Evolutionary conservation across 805 yeast genomes (phyloP).

Genomic region (Huiozyma naganishii): DNA sequence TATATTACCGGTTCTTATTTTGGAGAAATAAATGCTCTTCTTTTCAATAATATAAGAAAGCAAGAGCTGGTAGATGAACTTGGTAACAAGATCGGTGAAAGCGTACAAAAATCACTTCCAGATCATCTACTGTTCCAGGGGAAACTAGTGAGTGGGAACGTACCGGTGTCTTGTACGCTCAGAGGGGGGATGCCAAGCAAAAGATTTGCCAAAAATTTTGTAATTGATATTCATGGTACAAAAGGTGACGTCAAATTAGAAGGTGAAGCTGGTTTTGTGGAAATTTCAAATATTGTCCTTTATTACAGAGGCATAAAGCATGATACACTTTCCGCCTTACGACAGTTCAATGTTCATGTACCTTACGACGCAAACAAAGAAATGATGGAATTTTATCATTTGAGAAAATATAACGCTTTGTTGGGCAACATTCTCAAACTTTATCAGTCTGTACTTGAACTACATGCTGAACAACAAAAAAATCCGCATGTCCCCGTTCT

Average conservation of each 20-base stretch:
- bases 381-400: slow-evolving; percentile 15
- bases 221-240: slow-evolving; percentile 17
- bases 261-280: slow-evolving; percentile 18
- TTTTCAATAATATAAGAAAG: slow-evolving; percentile 12
- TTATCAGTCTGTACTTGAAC: slow-evolving; percentile 12
- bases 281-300: slow-evolving; percentile 13
- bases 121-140: slow-evolving; percentile 18
- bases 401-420: slow-evolving; percentile 14
- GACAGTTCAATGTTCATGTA: neutral
- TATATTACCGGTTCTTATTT: slow-evolving; percentile 15
- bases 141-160: slow-evolving; percentile 8
- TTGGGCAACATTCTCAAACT: slow-evolving; percentile 13
- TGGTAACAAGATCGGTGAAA: slow-evolving; percentile 6
- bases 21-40: slow-evolving; percentile 9
- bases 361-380: slow-evolving; percentile 7
- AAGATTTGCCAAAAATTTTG: slow-evolving; percentile 14
- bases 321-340: neutral
- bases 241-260: slow-evolving; percentile 17
- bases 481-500: neutral
- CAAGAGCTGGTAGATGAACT: slow-evolving; percentile 11
- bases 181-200: slow-evolving; percentile 17
- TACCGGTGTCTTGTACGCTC: slow-evolving; percentile 15
- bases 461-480: slow-evolving; percentile 5
- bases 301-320: slow-evolving; percentile 14
- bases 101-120: slow-evolving; percentile 10